phyloP scores from a whole-genome alignment of 2,329 filamentous ascomycete species.

The Clonostachys byssicola region DNA sequence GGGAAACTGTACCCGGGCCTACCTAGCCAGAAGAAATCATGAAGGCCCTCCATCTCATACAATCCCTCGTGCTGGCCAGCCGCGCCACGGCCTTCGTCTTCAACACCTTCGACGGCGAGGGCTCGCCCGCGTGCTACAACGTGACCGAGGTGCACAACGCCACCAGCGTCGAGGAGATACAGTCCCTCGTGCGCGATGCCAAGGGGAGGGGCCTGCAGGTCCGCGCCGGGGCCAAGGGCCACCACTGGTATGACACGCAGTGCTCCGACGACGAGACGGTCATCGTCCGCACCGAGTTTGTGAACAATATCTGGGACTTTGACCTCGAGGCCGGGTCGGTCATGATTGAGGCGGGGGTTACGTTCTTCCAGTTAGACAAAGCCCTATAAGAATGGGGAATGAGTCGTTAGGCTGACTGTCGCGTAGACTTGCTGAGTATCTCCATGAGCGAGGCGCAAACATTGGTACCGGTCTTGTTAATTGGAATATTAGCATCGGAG shows the following conservation, averaged over 20 bases:
- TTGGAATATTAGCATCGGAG: conserved; percentile 48
- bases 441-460: conserved; percentile 38
- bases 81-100: conserved; percentile 16
- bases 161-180: conserved; percentile 37
- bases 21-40: too few relatives aligned
- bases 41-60: too few relatives aligned
- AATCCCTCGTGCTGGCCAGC: neutral
- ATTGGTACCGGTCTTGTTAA: conserved; percentile 47
- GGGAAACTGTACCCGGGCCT: too few relatives aligned
- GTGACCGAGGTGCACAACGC: conserved; percentile 38
- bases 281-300: conserved; percentile 39
- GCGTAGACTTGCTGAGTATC: conserved; percentile 34
- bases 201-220: conserved; percentile 30
- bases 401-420: neutral
- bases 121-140: conserved; percentile 40
- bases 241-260: conserved; percentile 51
- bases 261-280: conserved; percentile 43
- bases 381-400: neutral
- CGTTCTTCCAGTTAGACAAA: conserved; percentile 32
- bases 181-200: conserved; percentile 32
- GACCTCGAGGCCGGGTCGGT: conserved; percentile 36
- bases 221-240: conserved; percentile 42
- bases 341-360: conserved; percentile 45
- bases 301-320: conserved; percentile 39
- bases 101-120: conserved; percentile 45